Percentiles rank a stretch among this genome's conserved stretches.
Evolutionary conservation across 345 rosid genomes (phyloP).

Genomic region (Erodium maritimum): DNA sequence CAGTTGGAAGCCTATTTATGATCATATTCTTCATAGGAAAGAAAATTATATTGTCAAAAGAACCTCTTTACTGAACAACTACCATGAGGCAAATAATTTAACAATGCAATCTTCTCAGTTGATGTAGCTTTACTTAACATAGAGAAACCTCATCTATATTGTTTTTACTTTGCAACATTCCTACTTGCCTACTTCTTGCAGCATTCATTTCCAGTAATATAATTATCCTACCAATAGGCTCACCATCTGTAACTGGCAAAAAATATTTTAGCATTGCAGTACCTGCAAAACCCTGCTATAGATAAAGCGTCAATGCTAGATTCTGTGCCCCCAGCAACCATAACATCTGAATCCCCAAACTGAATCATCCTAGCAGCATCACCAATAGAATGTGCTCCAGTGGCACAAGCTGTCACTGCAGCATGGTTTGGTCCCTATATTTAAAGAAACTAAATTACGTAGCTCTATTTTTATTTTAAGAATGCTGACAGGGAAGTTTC

Average conservation of each 20-base stretch:
- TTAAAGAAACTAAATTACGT: slow-evolving; percentile 16
- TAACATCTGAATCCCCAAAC: slow-evolving; percentile 88
- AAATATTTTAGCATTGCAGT: slow-evolving; percentile 4
- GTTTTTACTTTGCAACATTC: neutral
- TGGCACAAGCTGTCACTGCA: slow-evolving; percentile 98
- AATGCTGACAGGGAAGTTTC: neutral
- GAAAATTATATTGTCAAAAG: neutral
- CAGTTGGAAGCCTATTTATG: neutral
- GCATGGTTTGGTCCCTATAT: slow-evolving; percentile 97
- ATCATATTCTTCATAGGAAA: neutral
- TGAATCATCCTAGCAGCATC: slow-evolving; percentile 98
- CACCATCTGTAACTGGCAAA: neutral
- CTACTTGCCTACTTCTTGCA: neutral
- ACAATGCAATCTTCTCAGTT: neutral
- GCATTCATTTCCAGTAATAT: neutral
- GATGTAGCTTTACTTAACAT: neutral
- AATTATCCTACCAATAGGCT: neutral
- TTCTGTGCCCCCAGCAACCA: slow-evolving; percentile 96
- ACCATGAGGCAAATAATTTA: neutral
- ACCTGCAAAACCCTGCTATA: slow-evolving; percentile 93
- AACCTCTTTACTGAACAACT: neutral
- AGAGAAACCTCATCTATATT: neutral
- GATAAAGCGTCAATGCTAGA: slow-evolving; percentile 96
- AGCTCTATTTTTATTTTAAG: slow-evolving; percentile 3
- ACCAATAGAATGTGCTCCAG: slow-evolving; percentile 93